Base-by-base conservation (phyloP, 2,329 filamentous ascomycete species). In the Cladosporium velox region DNA sequence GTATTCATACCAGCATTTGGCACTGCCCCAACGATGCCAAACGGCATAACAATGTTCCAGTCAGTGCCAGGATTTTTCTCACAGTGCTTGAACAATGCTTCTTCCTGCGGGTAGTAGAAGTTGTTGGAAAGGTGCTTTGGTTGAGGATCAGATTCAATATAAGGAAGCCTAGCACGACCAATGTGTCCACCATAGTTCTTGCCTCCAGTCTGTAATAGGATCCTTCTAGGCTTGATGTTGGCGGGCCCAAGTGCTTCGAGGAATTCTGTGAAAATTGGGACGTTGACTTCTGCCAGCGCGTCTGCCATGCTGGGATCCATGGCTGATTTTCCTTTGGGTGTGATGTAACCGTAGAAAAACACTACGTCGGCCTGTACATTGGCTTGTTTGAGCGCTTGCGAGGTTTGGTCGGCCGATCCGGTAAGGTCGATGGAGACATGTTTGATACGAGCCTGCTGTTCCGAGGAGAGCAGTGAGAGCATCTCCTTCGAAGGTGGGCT, bases 101-200 rank as follows among this genome's bases (percentile, higher is more conserved):
- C 82, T 73, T 85, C 82, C 72, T 85, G 83, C 0, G 76, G 70
- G 68, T 84, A 85, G 77, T 85, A 85, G 71, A 85, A 85, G 72
- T 85, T 84, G 1, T 79, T 77, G 64, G 81, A 79, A 0, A 82
- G 75, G 6, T 71, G 68, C 4, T 82, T 74, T 7, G 81, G 65
- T 28, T 81, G 60, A 1, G 80, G 78, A 66, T 82, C 80, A 4
- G 76, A 76, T 70, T 85, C 83, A 63, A 80, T 76, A 44, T 79
- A 77, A 0, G 82, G 83, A 5, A 75, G 71, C 0, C 74, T 70
- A 0, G 76, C 68, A 0, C 79, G 80, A 3, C 83, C 82, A n/a
- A 82, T 75, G 66, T 84, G 81, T 3, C 82, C 69, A 15, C 68
- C 70, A 73, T 84, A 84, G 68, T 84, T 79, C 72, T 84, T 84